A percentile compares a stretch with the other conserved stretches of the same genome.
These are phyloP conservation scores for Schizochytrium sp. DNA, from an alignment of 108 stramenopile genomes.

Conservation along the genomic window DNA sequence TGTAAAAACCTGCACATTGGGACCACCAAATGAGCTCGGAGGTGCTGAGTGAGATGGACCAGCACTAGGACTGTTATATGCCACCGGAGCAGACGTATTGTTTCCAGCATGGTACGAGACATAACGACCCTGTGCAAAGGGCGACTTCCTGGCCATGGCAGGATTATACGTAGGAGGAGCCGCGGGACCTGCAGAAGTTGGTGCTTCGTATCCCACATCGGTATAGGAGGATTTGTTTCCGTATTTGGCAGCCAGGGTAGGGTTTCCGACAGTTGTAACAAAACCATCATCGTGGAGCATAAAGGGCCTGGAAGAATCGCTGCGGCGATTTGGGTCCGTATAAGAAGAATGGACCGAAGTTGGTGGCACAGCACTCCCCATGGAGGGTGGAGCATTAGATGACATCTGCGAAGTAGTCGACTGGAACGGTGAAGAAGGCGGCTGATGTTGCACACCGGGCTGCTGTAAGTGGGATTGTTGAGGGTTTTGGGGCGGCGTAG, in stretches of 20 bases:
- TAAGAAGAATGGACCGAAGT: neutral
- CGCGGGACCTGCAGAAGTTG: neutral
- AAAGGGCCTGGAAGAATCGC: neutral
- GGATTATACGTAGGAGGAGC: slow-evolving; percentile 58
- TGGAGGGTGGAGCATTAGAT: neutral
- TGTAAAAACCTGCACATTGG: neutral
- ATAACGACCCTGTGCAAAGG: slow-evolving; percentile 28
- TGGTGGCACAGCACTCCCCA: neutral
- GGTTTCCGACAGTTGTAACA: slow-evolving; percentile 45
- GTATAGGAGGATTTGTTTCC: slow-evolving; percentile 52
- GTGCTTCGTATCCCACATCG: neutral
- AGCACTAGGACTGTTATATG: neutral
- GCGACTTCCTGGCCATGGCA: neutral
- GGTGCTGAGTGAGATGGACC: neutral
- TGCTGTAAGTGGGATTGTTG: too few species aligned
- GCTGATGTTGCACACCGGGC: neutral
- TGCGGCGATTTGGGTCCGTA: slow-evolving; percentile 31
- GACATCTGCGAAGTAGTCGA: neutral
- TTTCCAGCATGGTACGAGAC: slow-evolving; percentile 18
- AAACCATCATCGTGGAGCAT: slow-evolving; percentile 40
- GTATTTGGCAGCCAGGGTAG: slow-evolving; percentile 41
- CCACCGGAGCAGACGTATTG: neutral
- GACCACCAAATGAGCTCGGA: neutral
- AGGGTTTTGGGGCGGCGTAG: too few species aligned
- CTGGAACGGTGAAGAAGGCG: neutral